A percentile compares a stretch with the other conserved stretches of the same genome.
Conservation (phyloP, 306 rosid genomes). For the Quillaja saponaria region DNA sequence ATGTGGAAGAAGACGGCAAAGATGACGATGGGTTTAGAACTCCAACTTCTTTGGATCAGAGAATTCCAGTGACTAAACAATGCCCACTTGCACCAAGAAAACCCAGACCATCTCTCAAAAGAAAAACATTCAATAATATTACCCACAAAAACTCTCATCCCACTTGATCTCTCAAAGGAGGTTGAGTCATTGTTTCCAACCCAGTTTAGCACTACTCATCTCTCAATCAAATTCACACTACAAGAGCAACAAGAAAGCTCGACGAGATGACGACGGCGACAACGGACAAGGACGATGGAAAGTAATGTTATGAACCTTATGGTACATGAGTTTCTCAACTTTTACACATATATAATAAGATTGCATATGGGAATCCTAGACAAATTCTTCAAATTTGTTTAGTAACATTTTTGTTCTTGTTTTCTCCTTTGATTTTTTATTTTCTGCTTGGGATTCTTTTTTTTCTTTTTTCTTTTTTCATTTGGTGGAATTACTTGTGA, state of each 20-base stretch:
- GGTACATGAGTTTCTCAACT: neutral
- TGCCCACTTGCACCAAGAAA: slow-evolving; percentile 74
- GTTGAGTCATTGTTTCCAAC: slow-evolving; percentile 43
- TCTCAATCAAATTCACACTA: slow-evolving; percentile 15
- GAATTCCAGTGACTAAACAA: slow-evolving; percentile 37
- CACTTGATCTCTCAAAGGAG: slow-evolving; percentile 40
- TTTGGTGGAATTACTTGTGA: slow-evolving; percentile 7
- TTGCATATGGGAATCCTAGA: neutral
- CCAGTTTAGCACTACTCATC: slow-evolving; percentile 6
- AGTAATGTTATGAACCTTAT: slow-evolving; percentile 4
- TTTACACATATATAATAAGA: no score
- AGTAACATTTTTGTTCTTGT: neutral
- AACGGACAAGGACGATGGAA: no score
- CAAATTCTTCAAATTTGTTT: neutral
- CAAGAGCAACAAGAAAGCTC: slow-evolving; percentile 43
- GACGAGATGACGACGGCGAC: slow-evolving; percentile 18
- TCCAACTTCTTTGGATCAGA: slow-evolving; percentile 58
- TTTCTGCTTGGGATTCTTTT: neutral
- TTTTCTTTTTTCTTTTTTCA: no score
- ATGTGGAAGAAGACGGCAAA: slow-evolving; percentile 9
- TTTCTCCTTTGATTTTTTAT: slow-evolving; percentile 2
- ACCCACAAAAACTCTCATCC: slow-evolving; percentile 21
- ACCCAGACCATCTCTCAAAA: slow-evolving; percentile 35
- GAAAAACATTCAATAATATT: slow-evolving; percentile 22
- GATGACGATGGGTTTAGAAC: slow-evolving; percentile 62